These are phyloP conservation scores for Coemansia sp. DNA, from an alignment of 192 early-diverging fungal genomes.

Conservation along the genomic window DNA sequence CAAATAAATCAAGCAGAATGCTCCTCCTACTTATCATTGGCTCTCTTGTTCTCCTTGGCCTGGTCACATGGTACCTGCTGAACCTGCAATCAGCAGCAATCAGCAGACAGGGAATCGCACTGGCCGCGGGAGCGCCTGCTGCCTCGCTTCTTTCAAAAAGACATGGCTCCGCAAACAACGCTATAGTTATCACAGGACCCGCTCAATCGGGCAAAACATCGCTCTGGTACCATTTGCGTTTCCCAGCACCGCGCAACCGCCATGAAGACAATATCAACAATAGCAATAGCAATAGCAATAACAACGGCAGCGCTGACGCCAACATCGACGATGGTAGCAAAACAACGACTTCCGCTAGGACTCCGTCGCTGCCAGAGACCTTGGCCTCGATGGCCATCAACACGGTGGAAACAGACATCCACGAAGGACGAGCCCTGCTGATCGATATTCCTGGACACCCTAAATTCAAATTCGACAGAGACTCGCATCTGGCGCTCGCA, in stretches of 20 bases:
- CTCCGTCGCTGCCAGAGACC: conserved; percentile 22
- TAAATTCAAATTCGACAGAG: conserved; percentile 70
- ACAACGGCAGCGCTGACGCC: neutral
- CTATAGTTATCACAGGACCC: conserved; percentile 37
- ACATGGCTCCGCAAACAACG: conserved; percentile 12
- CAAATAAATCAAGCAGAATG: conserved; percentile 3
- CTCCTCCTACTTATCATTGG: neutral
- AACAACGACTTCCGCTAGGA: neutral
- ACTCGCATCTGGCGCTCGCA: conserved; percentile 68
- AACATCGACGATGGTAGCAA: neutral
- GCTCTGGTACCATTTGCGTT: conserved; percentile 44
- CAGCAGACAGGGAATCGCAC: conserved; percentile 28
- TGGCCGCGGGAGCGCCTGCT: conserved; percentile 26
- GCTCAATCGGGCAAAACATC: conserved; percentile 42
- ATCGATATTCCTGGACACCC: conserved; percentile 92
- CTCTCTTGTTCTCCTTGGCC: conserved; percentile 3
- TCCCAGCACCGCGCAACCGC: conserved; percentile 11
- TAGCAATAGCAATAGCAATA: neutral
- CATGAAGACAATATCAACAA: neutral
- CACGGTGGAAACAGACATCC: conserved; percentile 18
- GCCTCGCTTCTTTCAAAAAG: conserved; percentile 17
- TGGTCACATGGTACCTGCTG: conserved; percentile 29
- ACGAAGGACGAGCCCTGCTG: conserved; percentile 39
- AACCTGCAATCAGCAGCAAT: conserved; percentile 43
- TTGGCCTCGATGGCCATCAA: conserved; percentile 49